Evolutionary conservation across 305 asterid species (phyloP).

Genomic region (Fraxinus baroniana): DNA sequence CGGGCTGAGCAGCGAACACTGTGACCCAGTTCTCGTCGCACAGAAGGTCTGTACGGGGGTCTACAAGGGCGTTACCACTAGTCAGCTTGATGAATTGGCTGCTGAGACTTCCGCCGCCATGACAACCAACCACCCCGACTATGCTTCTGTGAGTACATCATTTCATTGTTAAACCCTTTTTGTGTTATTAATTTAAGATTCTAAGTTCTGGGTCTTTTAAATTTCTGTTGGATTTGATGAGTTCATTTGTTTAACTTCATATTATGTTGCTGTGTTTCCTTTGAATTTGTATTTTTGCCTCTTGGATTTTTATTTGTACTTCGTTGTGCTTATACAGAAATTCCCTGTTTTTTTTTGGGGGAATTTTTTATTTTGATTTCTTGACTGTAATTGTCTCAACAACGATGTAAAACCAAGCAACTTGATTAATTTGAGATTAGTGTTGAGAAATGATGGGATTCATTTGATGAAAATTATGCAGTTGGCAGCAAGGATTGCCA

Average conservation of each 20-base stretch:
- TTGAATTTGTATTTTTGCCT: not conserved
- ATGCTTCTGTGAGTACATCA: slow-evolving; percentile 69
- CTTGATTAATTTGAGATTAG: not conserved
- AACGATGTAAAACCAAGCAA: not conserved
- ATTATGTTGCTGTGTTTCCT: not conserved
- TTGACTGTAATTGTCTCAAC: not conserved
- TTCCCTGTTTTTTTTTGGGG: not conserved
- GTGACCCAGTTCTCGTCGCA: slow-evolving; percentile 83
- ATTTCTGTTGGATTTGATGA: not conserved
- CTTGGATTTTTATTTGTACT: not conserved
- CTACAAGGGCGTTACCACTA: slow-evolving; percentile 88
- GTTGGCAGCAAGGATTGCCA: slow-evolving; percentile 99
- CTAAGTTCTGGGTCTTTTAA: not conserved
- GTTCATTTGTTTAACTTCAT: not conserved
- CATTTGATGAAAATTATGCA: slow-evolving; percentile 21
- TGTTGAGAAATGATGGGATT: not conserved
- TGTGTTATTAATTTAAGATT: not conserved
- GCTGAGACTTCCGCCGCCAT: slow-evolving; percentile 96
- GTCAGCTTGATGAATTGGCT: slow-evolving; percentile 93
- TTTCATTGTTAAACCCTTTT: not conserved
- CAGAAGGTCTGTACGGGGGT: slow-evolving; percentile 95
- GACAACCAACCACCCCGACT: slow-evolving; percentile 93
- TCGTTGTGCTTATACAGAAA: not conserved
- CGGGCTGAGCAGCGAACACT: slow-evolving; percentile 83
- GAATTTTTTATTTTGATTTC: not conserved